Base-by-base conservation (phyloP, 2,329 filamentous ascomycete species). In the Cadophora gregata region DNA sequence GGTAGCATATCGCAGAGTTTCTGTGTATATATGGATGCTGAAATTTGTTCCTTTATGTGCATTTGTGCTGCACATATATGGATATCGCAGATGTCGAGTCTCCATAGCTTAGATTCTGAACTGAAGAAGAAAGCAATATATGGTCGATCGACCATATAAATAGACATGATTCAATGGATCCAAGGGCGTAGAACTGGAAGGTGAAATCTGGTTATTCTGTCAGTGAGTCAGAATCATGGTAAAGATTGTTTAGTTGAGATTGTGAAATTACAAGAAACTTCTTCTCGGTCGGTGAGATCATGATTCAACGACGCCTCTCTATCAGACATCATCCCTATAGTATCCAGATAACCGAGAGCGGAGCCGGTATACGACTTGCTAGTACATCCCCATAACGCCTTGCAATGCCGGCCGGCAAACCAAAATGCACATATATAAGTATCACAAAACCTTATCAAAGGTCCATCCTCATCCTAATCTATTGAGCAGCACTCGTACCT, bases 361-460 rank as follows among this genome's bases (percentile, higher is more conserved):
- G 27, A 62, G 24, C 58, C 25, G 24, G 24, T 33, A 19, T 60
- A 56, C 1, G 53, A 14, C 21, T 24, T 8, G 19, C 21, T 19
- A 59, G 21, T 31, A 25, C 21, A 60, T 36, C 31, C 48, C 58
- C 58, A 21, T 8, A 65, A 61, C 63, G 29, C 63, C 63, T 56
- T 50, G 63, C 63, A 61, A 61, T 65, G 63, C 63, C 48, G 16
- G 14, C 45, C 25, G 9, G 5, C 19, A 4, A 25, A 24, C n/a
- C 27, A 33, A 56, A 45, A 42, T 33, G 55, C 25, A 25, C 58
- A 31, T 33, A 29, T 50, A 62, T 55, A 60, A 59, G 59, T 65
- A 12, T 36, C 48, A 59, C 42, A 59, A 6, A 56, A 45, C 59
- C 27, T 59, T 27, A 38, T 38, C 25, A 38, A 27, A n/a, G n/a